Base-by-base conservation (phyloP, 2,329 filamentous ascomycete species). In the Cadophora luteo-olivacea region DNA sequence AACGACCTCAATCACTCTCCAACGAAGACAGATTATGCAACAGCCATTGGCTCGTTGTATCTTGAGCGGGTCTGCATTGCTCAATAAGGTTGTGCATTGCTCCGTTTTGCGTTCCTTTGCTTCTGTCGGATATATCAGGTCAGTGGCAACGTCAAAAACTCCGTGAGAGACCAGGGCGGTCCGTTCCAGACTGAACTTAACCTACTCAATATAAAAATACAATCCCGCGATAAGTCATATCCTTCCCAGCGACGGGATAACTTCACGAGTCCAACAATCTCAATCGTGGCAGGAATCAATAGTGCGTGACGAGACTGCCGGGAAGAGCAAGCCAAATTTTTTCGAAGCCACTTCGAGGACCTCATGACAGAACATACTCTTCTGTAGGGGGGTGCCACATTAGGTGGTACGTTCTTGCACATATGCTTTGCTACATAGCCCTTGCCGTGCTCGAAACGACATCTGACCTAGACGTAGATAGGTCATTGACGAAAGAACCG, bases 1-100 rank as follows among this genome's bases (percentile, higher is more conserved):
- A 49, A 62, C 38, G 24, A 62, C 14, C 60, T 51, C 41, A 49
- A 62, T 33, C 25, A 6, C 49, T 49, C 60, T 49, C 60, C 41
- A 49, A 49, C 14, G 49, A 25, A 14, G 9, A 11, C 6, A 22
- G 6, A 32, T 12, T 14, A 16, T 9, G 16, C 25, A n/a, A 6
- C 1, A 22, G 38, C 8, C 3, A 61, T 61, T 61, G 58, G 41
- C 14, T 32, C 9, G 14, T 33, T 49, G 60, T 5, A n/a, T 32
- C 14, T 48, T 19, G 55, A 14, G 38, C 24, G 38, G 36, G 22
- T 11, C 25, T 32, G 0, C 16, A 61, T 29, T 61, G 24, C 57
- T 61, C n/a, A n/a, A n/a, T n/a, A n/a, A n/a, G n/a, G n/a, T n/a
- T n/a, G n/a, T 32, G 0, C 16, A 61, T 29, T 61, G 24, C 57